Evolutionary conservation across 768 basidiomycete genomes (phyloP), one percentile per base, ranked within the genome.

Genomic region (Suillus fuscotomentosus): DNA sequence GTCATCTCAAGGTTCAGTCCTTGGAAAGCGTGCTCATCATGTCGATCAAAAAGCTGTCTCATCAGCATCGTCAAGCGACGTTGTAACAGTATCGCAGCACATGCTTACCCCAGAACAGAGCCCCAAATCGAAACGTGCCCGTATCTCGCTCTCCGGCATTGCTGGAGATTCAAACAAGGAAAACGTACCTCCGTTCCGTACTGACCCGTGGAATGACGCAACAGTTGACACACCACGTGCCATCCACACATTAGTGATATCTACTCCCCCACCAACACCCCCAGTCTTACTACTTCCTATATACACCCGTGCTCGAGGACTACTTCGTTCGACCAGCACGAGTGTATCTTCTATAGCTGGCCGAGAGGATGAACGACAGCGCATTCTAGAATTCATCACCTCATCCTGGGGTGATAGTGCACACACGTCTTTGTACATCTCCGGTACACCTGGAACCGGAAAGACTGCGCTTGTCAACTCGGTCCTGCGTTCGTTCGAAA

Each of bases 361-460:
- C 47, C 90, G 93, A 68, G 82, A 86, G 36, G 66, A 73, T 0
- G 91, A 95, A 75, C 87, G 86, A 66, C 80, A 78, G 20, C 73
- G 73, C 15, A 86, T 94, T 70, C 73, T 78, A 22, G 73, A 80
- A 13, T 95, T 94, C 76, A 72, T 94, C 68, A 70, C 77, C 24
- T 78, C 83, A 5, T 89, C 90, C 71, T 71, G 86, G 27, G 73
- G 76, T 36, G 63, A 74, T 53, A 70, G 72, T 22, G 61, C 66
- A 27, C 71, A 77, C 34, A 80, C 85, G 11, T 82, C 85, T 50
- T 81, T 97, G 64, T 98, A 96, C 75, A 88, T 98, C 60, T 96
- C 95, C 10, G 97, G 97, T 10, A 87, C 94, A 2, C 95, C 95
- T 4, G 97, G 96, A 1, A 94, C 94, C 3, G 94, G 94, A 22